Evolutionary conservation across 2,329 filamentous ascomycete genomes (phyloP).

Genomic region (Scedosporium dehoogii): DNA sequence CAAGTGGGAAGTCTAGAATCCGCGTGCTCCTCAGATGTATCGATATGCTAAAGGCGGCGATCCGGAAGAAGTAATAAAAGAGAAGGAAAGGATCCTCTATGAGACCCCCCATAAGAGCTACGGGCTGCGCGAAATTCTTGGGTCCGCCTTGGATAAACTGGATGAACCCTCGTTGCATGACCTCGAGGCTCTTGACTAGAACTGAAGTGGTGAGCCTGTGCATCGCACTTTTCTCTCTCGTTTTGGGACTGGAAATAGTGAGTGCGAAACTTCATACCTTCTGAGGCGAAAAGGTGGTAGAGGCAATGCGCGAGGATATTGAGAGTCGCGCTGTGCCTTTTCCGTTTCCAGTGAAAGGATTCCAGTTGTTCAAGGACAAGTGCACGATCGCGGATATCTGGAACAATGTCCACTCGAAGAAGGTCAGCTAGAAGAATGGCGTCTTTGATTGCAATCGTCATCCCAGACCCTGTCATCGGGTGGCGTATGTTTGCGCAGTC

Average conservation of each 20-base stretch:
- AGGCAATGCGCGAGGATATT: background rate
- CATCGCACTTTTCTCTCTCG: background rate
- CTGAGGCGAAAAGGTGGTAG: background rate
- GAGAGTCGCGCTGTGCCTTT: background rate
- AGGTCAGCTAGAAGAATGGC: background rate
- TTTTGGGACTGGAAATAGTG: background rate
- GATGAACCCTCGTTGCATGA: background rate
- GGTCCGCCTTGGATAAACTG: background rate
- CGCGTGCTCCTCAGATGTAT: background rate
- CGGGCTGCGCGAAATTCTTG: background rate
- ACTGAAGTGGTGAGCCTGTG: too few species aligned
- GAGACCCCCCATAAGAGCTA: background rate
- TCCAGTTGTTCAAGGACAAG: background rate
- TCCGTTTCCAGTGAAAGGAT: background rate
- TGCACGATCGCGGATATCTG: background rate
- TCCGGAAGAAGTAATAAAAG: background rate
- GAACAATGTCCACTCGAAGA: background rate
- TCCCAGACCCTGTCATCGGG: background rate
- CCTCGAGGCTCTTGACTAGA: background rate
- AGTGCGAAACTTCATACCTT: background rate
- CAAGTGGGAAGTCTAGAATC: too few species aligned
- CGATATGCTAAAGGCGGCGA: background rate
- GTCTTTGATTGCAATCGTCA: background rate
- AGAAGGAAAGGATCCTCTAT: background rate
- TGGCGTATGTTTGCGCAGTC: background rate